Conservation (phyloP, 257 asterid species). For the Penstemon barbatus region DNA sequence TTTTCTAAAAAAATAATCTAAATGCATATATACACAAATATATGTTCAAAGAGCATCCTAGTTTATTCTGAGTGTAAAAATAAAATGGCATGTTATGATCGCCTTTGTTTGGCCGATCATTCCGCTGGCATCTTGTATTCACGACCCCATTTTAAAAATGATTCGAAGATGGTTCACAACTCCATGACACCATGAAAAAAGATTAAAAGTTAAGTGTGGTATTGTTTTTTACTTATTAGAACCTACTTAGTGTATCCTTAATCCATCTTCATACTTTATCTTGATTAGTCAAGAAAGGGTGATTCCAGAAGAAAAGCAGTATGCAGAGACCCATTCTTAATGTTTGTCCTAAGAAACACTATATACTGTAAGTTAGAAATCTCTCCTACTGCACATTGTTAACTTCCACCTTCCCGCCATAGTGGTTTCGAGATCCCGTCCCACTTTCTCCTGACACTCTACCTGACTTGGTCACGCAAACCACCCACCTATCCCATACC, state of each 20-base stretch:
- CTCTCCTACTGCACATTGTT: no score
- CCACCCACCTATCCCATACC: neutral
- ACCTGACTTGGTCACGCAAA: neutral
- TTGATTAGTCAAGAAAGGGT: neutral
- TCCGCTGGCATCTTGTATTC: no score
- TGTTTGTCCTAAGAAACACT: no score
- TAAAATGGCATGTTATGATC: no score
- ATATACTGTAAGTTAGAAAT: no score
- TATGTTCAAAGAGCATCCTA: neutral
- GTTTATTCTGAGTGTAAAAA: no score
- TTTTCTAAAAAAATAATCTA: neutral
- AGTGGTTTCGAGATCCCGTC: neutral
- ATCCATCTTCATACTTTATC: neutral
- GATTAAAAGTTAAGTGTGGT: no score
- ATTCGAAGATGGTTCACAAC: no score
- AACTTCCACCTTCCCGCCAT: neutral
- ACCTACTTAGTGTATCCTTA: neutral
- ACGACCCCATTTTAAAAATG: no score
- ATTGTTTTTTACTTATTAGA: neutral
- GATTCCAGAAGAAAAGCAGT: neutral
- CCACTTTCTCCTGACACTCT: slow-evolving; percentile 1
- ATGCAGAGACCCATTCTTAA: neutral
- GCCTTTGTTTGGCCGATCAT: no score
- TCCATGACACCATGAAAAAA: no score
- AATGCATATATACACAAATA: neutral